A percentile compares a stretch with the other conserved stretches of the same genome.
phyloP scores from a whole-genome alignment of 768 basidiomycete genomes.

The Amanita subjunquillea region DNA sequence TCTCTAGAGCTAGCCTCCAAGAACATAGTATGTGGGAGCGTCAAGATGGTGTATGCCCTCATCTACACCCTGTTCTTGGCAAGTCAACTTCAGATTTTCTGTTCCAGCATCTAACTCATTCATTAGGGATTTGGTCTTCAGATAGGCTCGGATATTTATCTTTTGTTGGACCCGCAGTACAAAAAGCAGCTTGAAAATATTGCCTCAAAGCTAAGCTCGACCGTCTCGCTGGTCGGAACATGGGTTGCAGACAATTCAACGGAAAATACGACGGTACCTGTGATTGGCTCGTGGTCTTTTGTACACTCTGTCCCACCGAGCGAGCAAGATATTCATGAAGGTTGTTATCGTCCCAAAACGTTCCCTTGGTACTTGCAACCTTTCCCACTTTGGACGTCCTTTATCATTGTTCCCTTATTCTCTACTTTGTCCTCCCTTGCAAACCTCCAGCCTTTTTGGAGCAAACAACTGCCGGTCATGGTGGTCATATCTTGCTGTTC shows the following conservation, averaged over 20 bases:
- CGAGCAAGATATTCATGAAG: conserved; percentile 39
- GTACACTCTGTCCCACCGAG: conserved; percentile 38
- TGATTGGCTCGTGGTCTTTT: conserved; percentile 59
- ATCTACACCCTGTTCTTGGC: conserved; percentile 77
- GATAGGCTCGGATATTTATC: conserved; percentile 74
- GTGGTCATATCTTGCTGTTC: conserved; percentile 74
- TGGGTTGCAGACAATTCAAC: conserved; percentile 55
- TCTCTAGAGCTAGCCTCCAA: conserved; percentile 79
- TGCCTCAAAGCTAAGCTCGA: conserved; percentile 37
- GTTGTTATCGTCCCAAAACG: conserved; percentile 58
- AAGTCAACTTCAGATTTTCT: neutral
- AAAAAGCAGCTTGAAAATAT: conserved; percentile 43
- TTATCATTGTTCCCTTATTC: conserved; percentile 69
- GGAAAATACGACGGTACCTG: conserved; percentile 28
- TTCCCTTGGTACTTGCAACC: conserved; percentile 76
- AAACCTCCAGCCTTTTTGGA: conserved; percentile 69
- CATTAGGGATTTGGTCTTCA: conserved; percentile 69
- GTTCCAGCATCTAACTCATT: neutral
- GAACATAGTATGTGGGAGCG: conserved; percentile 76
- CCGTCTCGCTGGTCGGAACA: conserved; percentile 48
- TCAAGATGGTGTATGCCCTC: conserved; percentile 84
- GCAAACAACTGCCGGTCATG: conserved; percentile 71
- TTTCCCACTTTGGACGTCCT: conserved; percentile 70
- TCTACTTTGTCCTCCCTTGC: conserved; percentile 62
- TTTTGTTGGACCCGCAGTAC: conserved; percentile 52